phyloP scores from a whole-genome alignment of 345 rosid species.

The Eucalyptus sp. region DNA sequence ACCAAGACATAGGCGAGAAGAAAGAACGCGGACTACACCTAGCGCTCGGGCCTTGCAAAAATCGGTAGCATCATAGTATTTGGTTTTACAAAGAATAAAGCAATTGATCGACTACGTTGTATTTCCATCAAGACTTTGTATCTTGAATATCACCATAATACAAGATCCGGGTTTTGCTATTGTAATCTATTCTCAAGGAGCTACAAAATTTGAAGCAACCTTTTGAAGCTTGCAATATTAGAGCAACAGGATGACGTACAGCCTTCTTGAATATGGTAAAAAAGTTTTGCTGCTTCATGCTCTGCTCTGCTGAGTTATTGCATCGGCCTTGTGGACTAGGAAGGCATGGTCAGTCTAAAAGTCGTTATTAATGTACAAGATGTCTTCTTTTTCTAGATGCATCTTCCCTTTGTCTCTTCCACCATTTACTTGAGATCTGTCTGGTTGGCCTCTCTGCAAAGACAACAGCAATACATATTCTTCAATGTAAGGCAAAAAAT shows the following conservation, averaged over 20 bases:
- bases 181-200: background rate
- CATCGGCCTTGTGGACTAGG: background rate
- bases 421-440: constrained; percentile 26
- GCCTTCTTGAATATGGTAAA: background rate
- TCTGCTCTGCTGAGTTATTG: background rate
- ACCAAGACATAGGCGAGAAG: background rate
- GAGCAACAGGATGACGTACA: background rate
- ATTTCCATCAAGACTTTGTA: background rate
- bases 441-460: constrained; percentile 66
- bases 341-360: background rate
- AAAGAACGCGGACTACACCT: background rate
- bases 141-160: background rate
- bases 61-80: background rate
- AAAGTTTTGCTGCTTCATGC: background rate
- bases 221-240: background rate
- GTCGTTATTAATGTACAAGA: constrained; percentile 28
- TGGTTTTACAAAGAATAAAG: background rate
- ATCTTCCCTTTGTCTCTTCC: constrained; percentile 69
- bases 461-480: background rate
- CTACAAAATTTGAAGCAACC: background rate
- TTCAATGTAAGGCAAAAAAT: background rate
- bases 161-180: background rate
- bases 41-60: background rate
- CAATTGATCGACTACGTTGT: background rate
- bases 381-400: constrained; percentile 67